A percentile compares a stretch with the other conserved stretches of the same genome.
Evolutionary conservation across 1,139 yeast species (phyloP).

Genomic region (Suhomyces panamericanus): DNA sequence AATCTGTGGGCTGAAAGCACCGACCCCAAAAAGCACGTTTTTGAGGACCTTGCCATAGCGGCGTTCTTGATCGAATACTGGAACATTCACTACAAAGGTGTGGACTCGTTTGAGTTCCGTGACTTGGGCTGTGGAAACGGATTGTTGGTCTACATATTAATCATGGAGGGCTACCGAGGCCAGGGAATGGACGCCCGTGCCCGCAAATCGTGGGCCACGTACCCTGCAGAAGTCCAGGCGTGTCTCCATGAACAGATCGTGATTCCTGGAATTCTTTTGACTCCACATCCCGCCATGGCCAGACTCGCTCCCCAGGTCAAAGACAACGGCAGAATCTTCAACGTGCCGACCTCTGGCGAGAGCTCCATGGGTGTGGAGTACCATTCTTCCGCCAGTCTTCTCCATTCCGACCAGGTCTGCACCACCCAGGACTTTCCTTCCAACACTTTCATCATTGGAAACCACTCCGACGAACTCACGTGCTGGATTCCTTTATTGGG

Average conservation of each 20-base stretch:
- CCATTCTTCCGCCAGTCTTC: slow-evolving; percentile 50
- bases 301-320: slow-evolving; percentile 52
- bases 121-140: slow-evolving; percentile 98
- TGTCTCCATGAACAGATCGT: slow-evolving; percentile 72
- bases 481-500: slow-evolving; percentile 93
- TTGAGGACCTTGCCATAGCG: slow-evolving; percentile 95
- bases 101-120: slow-evolving; percentile 63
- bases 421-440: slow-evolving; percentile 66
- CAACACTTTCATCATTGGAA: slow-evolving; percentile 84
- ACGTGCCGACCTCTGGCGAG: slow-evolving; percentile 31
- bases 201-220: slow-evolving; percentile 82
- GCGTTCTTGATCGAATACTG: slow-evolving; percentile 92
- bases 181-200: slow-evolving; percentile 87
- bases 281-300: slow-evolving; percentile 65
- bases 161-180: slow-evolving; percentile 79
- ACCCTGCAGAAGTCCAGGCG: slow-evolving; percentile 60
- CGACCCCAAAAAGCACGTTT: slow-evolving; percentile 93
- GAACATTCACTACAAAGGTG: slow-evolving; percentile 55
- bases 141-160: slow-evolving; percentile 70
- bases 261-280: slow-evolving; percentile 67
- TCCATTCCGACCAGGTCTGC: slow-evolving; percentile 57
- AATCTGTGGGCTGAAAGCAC: slow-evolving; percentile 89
- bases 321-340: slow-evolving; percentile 63
- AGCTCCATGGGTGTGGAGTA: slow-evolving; percentile 24
- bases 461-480: slow-evolving; percentile 93